phyloP scores from a whole-genome alignment of 306 rosid species.

The Cajanus cajan region DNA sequence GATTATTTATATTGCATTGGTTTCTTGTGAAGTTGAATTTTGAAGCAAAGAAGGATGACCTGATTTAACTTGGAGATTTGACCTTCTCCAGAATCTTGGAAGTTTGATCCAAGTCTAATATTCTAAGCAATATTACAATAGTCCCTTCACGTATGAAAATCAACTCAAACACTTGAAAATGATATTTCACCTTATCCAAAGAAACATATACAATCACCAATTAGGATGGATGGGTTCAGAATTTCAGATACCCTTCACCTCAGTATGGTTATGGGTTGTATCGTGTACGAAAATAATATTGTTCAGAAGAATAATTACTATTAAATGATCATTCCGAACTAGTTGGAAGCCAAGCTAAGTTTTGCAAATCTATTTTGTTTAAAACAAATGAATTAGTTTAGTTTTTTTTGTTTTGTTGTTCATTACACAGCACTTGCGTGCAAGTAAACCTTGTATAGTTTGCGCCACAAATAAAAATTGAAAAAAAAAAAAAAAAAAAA shows the following conservation, averaged over 20 bases:
- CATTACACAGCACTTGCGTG: constrained; percentile 32
- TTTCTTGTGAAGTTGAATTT: neutral
- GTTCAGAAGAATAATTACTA: neutral
- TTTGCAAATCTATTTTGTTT: neutral
- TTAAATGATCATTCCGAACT: neutral
- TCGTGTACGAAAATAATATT: neutral
- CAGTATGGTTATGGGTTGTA: neutral
- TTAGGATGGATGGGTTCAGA: neutral
- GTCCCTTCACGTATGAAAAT: constrained; percentile 11
- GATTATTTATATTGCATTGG: neutral
- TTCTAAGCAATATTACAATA: neutral
- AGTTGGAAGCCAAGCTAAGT: neutral
- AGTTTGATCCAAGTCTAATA: neutral
- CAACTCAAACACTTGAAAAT: constrained; percentile 7
- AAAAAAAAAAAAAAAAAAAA: too few species aligned
- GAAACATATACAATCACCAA: neutral
- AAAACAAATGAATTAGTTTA: neutral
- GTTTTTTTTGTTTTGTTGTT: neutral
- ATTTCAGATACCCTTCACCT: neutral
- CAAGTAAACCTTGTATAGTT: constrained; percentile 25
- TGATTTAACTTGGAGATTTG: neutral
- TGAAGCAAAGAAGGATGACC: neutral
- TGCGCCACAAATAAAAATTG: too few species aligned
- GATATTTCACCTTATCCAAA: neutral
- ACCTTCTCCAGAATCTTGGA: neutral